Evolutionary conservation across 106 monocot genomes (phyloP), one percentile per base, ranked within the genome.

Genomic region (Acorus gramineus): DNA sequence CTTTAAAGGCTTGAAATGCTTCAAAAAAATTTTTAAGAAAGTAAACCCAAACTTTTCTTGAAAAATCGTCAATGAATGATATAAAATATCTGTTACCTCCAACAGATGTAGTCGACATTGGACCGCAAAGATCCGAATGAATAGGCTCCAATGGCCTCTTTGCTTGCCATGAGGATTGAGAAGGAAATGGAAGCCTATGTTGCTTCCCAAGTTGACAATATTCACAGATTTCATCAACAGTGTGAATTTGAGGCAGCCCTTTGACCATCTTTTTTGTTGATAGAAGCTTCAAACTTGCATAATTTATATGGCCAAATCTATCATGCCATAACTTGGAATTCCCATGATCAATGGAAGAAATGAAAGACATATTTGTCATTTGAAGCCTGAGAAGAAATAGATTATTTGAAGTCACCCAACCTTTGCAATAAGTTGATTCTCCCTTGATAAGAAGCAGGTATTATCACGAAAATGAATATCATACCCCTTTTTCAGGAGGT

Each of bases 171-270:
- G 58, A 59, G 4, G 58, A 59, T 4, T 59, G 14, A 5, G 4
- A 43, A 11, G 61, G 61, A 8, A 61, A 61, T 45, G 44, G 61
- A 42, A 10, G 10, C 47, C 61, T 61, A 11, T 61, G 61, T 47
- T 61, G 61, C 61, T 61, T 61, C 47, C 61, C 61, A 61, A 61
- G 61, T 61, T 61, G 61, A 61, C 58, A 59, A 42, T 4, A 4
- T 59, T 28, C 58, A 59, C 58, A 42, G 2, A 59, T 14, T 9
- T 59, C 58, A 6, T 42, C 28, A 28, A 42, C 28, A 6, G 3
- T 14, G 8, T 59, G 42, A 59, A 59, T 59, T 59, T 59, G 4
- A 43, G 58, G 14, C 58, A 59, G 58, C 58, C 58, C 58, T 59
- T 9, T 42, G 43, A 59, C 58, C 58, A 59, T 59, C 58, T 59